These are phyloP conservation scores for Bruguiera hainesii DNA, from an alignment of 441 rosid genomes.

Conservation along the genomic window DNA sequence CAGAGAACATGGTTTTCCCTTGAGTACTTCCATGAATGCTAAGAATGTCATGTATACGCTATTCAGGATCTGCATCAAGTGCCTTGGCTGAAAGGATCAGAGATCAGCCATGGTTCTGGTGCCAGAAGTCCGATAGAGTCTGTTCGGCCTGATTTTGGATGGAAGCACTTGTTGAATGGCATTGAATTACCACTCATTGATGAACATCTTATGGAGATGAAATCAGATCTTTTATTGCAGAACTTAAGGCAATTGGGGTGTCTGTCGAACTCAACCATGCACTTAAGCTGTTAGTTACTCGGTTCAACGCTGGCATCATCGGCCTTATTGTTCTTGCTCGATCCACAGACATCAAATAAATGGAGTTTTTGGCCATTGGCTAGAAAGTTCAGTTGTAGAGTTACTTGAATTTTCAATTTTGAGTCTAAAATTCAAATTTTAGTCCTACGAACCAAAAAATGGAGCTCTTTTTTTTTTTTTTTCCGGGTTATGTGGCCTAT, in stretches of 20 bases:
- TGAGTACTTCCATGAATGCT: neutral
- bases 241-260: slow-evolving; percentile 11
- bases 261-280: slow-evolving; percentile 8
- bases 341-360: no score
- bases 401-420: no score
- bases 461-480: no score
- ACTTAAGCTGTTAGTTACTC: neutral
- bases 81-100: neutral
- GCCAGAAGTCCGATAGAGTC: neutral
- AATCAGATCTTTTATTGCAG: slow-evolving; percentile 2
- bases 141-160: neutral
- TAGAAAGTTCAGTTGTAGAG: no score
- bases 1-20: neutral
- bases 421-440: no score
- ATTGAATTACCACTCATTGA: neutral
- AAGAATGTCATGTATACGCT: neutral
- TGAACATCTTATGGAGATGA: slow-evolving; percentile 3
- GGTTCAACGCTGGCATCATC: neutral
- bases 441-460: no score
- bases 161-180: slow-evolving; percentile 6
- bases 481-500: no score
- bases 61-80: slow-evolving; percentile 1
- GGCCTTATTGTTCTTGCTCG: no score
- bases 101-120: slow-evolving; percentile 4
- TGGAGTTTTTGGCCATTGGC: no score